phyloP scores from a whole-genome alignment of 192 early-diverging fungal genomes.

The Coemansia sp. region DNA sequence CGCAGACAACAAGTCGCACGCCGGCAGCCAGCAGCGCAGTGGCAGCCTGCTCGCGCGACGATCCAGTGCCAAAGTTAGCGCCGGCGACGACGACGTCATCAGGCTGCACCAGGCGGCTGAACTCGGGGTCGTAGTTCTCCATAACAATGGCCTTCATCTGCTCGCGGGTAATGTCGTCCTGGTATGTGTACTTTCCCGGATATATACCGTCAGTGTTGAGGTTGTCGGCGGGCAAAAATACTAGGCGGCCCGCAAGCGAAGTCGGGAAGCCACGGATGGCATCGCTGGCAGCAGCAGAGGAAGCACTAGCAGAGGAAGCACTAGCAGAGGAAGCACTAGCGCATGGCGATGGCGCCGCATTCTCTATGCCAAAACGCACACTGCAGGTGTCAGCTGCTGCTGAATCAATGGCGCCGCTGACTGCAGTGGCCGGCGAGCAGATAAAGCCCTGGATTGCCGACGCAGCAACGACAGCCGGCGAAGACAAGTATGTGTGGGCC shows the following conservation, averaged over 20 bases:
- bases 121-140: slow-evolving; percentile 97
- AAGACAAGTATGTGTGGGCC: slow-evolving; percentile 91
- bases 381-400: slow-evolving; percentile 14
- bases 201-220: slow-evolving; percentile 99
- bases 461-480: slow-evolving; percentile 94
- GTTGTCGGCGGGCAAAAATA: slow-evolving; percentile 92
- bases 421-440: slow-evolving; percentile 56
- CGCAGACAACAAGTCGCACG: slow-evolving; percentile 82
- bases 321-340: slow-evolving; percentile 17
- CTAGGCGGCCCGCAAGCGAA: slow-evolving; percentile 73
- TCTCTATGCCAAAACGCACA: slow-evolving; percentile 39
- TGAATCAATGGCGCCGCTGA: slow-evolving; percentile 13
- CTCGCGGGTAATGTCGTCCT: slow-evolving; percentile 88
- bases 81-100: slow-evolving; percentile 88
- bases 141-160: slow-evolving; percentile 94
- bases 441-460: slow-evolving; percentile 89
- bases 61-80: slow-evolving; percentile 97
- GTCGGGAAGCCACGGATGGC: slow-evolving; percentile 71
- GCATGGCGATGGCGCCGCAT: not conserved
- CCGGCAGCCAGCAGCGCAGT: slow-evolving; percentile 88
- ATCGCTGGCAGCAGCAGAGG: slow-evolving; percentile 20
- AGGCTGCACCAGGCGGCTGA: slow-evolving; percentile 64
- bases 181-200: slow-evolving; percentile 97
- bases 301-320: slow-evolving; percentile 15
- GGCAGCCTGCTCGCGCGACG: slow-evolving; percentile 96